These are phyloP conservation scores for Cladosporium sp. DNA, from an alignment of 2,329 filamentous ascomycete genomes.

Conservation along the genomic window DNA sequence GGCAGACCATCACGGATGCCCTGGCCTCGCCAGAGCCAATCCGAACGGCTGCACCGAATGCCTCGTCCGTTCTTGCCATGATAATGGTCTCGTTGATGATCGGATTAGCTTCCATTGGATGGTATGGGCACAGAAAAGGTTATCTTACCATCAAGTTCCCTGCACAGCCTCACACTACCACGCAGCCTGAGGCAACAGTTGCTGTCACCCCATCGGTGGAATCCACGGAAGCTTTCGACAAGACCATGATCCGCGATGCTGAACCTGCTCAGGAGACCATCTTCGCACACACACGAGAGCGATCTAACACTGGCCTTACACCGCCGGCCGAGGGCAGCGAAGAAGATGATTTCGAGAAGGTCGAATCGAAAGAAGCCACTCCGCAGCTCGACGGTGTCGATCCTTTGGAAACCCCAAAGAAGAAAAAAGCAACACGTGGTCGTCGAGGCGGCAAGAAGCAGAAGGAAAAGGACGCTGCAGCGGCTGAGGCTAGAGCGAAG, in stretches of 20 bases:
- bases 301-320: neutral
- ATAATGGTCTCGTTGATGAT: conserved; percentile 11
- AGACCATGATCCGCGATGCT: conserved; percentile 30
- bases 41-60: neutral
- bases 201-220: conserved; percentile 12
- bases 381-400: conserved; percentile 30
- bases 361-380: conserved; percentile 21
- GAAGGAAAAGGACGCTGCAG: conserved; percentile 38
- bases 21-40: neutral
- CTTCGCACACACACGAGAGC: conserved; percentile 19
- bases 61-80: conserved; percentile 3
- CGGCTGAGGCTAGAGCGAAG: conserved; percentile 41
- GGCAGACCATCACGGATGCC: conserved; percentile 12
- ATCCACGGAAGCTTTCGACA: conserved; percentile 13
- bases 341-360: conserved; percentile 21
- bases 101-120: conserved; percentile 11
- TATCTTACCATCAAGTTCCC: conserved; percentile 14
- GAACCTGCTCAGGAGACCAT: conserved; percentile 40
- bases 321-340: conserved; percentile 10
- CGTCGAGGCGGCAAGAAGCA: conserved; percentile 48
- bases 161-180: conserved; percentile 6
- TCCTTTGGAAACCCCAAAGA: conserved; percentile 38
- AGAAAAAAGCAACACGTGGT: conserved; percentile 53
- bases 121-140: conserved; percentile 10
- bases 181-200: conserved; percentile 1